Conservation (phyloP, 2,329 filamentous ascomycete species). For the Hypoxylon sp. region DNA sequence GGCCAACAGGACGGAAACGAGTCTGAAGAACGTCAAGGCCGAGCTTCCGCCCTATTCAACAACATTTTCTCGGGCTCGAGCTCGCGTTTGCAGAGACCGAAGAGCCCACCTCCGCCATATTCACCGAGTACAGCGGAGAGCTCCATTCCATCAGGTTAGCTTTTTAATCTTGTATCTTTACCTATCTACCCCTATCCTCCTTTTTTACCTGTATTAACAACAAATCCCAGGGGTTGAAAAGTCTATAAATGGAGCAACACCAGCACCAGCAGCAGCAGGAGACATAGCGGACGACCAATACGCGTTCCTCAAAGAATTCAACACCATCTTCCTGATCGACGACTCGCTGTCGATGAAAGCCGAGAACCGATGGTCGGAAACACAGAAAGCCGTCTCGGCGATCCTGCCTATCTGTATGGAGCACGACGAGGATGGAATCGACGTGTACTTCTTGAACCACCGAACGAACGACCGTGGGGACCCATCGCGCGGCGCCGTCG, state of each 20-base stretch:
- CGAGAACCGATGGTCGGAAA: constrained; percentile 75
- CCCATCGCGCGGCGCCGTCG: constrained; percentile 47
- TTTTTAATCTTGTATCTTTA: no score
- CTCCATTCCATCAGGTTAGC: no score
- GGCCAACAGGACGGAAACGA: constrained; percentile 11
- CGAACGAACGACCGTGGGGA: constrained; percentile 51
- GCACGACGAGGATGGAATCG: constrained; percentile 85
- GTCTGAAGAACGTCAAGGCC: constrained; percentile 11
- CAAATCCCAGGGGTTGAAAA: no score
- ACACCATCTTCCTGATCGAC: constrained; percentile 91
- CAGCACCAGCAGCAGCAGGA: background rate
- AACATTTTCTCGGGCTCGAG: constrained; percentile 11
- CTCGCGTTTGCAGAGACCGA: constrained; percentile 16
- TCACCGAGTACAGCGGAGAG: constrained; percentile 12
- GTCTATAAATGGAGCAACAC: constrained; percentile 1
- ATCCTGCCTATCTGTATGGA: constrained; percentile 84
- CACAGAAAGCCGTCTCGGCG: constrained; percentile 70
- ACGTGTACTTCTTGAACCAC: constrained; percentile 91
- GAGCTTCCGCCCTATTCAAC: constrained; percentile 6
- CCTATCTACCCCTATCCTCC: no score
- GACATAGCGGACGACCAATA: constrained; percentile 39
- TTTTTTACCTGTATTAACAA: no score
- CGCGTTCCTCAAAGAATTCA: constrained; percentile 79
- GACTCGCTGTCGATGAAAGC: constrained; percentile 90
- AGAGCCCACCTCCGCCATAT: constrained; percentile 38